Base-by-base conservation (phyloP, 345 rosid species). In the Gossypium thurberi region DNA sequence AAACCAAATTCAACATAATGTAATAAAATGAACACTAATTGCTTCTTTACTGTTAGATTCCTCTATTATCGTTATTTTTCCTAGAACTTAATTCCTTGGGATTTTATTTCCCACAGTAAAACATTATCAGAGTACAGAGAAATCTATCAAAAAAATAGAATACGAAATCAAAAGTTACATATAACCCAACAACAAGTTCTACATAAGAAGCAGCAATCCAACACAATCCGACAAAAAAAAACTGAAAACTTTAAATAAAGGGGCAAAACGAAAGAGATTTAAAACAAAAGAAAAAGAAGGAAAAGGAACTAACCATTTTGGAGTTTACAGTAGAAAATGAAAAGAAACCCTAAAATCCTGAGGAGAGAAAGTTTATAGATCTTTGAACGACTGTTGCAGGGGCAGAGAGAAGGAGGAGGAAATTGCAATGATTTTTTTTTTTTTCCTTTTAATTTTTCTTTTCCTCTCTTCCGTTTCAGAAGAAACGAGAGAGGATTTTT, bases 261-360 rank as follows among this genome's bases (percentile, higher is more conserved):
- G 40, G 40, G 40, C 40, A 33, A 33, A 33, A 33, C 40, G 40
- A 33, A 33, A 33, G 40, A 33, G 40, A 33, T 33, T 33, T 33
- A 46, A 46, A 46, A 46, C 3, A 46, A 9, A 46, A 12, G 14
- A 15, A 3, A 60, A 15, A 7, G 6, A 17, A 23, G 17, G 26
- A 46, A 17, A 66, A 3, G 6, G 57, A 67, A 48, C 71, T 9
- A 48, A 67, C 71, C 71, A 67, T 67, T 47, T 56, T 25, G 40
- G 64, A 56, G 50, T 37, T 51, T 52, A 28, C 13, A 1, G 47
- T 18, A 42, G 65, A 42, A 46, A 65, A 65, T 10, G 15, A 52
- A 53, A 68, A 25, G 20, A 20, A 55, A 55, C 74, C 74, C 74
- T 70, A 55, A 18, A 70, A 37, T n/a, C 28, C 42, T n/a, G 21